phyloP scores from a whole-genome alignment of 2,329 filamentous ascomycete species.

The Nemania sp. region DNA sequence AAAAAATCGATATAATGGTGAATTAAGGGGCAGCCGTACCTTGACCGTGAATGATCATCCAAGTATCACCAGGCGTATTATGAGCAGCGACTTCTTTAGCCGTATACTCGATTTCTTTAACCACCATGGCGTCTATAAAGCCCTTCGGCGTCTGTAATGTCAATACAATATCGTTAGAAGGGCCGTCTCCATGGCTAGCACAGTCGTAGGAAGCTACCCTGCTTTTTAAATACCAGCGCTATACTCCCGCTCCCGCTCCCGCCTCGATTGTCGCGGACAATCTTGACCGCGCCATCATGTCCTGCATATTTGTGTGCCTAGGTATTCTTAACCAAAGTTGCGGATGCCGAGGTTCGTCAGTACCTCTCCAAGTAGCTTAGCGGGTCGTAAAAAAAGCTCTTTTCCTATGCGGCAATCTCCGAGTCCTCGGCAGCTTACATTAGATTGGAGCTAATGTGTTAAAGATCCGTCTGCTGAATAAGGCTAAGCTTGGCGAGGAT shows the following conservation, averaged over 20 bases:
- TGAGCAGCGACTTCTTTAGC: conserved; percentile 53
- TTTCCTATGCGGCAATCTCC: conserved; percentile 6
- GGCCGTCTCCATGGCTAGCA: too few species aligned
- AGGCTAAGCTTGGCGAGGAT: neutral
- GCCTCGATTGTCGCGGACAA: neutral
- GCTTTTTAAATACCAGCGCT: conserved; percentile 19
- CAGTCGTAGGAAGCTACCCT: conserved; percentile 1
- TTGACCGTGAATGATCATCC: conserved; percentile 60
- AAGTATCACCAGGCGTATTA: conserved; percentile 51
- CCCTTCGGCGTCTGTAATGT: neutral
- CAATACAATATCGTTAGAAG: neutral
- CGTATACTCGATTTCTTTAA: conserved; percentile 37
- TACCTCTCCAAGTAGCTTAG: neutral
- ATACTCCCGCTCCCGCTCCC: conserved; percentile 8
- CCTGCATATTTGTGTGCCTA: neutral
- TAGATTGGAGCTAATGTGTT: neutral
- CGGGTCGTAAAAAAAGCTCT: conserved; percentile 3
- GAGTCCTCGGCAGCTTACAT: neutral
- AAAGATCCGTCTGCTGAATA: neutral
- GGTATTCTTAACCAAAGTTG: too few species aligned
- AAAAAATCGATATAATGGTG: too few species aligned
- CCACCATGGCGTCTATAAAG: conserved; percentile 18
- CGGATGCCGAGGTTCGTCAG: conserved; percentile 20
- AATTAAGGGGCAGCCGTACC: conserved; percentile 41
- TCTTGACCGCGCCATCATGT: neutral